Evolutionary conservation across 169 alveolate genomes (phyloP).

Genomic region (Plasmodium inui): DNA sequence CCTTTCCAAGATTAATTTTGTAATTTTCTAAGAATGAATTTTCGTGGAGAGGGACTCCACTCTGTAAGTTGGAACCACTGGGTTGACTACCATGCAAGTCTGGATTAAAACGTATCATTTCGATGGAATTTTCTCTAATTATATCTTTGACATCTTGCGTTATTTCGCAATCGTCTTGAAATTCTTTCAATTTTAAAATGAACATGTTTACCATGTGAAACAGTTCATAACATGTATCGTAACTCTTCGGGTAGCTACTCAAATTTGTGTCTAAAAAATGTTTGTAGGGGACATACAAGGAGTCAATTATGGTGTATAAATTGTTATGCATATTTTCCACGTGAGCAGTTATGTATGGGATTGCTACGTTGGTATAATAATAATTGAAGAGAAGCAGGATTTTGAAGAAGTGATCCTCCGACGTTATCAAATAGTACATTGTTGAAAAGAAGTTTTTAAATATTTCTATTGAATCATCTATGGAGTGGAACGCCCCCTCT

Average conservation of each 20-base stretch:
- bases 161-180: constrained; percentile 40
- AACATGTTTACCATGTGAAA: constrained; percentile 42
- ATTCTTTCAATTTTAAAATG: constrained; percentile 38
- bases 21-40: constrained; percentile 14
- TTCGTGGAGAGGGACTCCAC: not conserved
- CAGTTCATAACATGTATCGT: constrained; percentile 52
- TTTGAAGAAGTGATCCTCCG: constrained; percentile 49
- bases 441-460: constrained; percentile 49
- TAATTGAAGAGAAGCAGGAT: constrained; percentile 39
- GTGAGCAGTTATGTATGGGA: constrained; percentile 36
- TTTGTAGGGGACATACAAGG: constrained; percentile 22
- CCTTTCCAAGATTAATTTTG: not conserved
- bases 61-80: not conserved
- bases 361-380: constrained; percentile 9
- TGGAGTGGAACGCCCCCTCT: not conserved
- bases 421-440: constrained; percentile 40
- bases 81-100: not conserved
- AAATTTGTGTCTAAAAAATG: constrained; percentile 53
- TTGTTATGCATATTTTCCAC: constrained; percentile 61
- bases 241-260: constrained; percentile 40
- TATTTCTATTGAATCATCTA: constrained; percentile 22
- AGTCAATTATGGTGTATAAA: constrained; percentile 36
- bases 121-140: constrained; percentile 18
- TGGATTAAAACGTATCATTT: not conserved
- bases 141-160: constrained; percentile 10